Evolutionary conservation across 192 early-diverging fungal genomes (phyloP).

Genomic region (Phlyctochytrium arcticum): DNA sequence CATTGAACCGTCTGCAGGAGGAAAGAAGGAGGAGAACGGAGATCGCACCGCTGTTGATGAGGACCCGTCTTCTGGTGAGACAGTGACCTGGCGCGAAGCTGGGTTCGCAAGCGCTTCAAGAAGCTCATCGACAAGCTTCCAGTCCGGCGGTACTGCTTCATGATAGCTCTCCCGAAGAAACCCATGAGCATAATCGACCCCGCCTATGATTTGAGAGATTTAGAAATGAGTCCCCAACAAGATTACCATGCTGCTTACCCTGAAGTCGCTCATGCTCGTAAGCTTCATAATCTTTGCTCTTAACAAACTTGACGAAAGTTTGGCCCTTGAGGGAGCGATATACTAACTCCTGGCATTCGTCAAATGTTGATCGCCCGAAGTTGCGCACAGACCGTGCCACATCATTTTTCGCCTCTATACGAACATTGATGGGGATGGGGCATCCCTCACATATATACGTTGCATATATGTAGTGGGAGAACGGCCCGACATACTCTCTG

Average conservation of each 20-base stretch:
- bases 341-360: background rate
- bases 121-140: background rate
- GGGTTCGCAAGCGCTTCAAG: background rate
- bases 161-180: background rate
- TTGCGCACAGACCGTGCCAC: background rate
- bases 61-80: no score
- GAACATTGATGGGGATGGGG: background rate
- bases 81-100: background rate
- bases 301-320: background rate
- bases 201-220: background rate
- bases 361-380: background rate
- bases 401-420: background rate
- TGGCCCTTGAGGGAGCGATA: background rate
- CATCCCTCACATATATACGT: background rate
- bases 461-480: background rate
- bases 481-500: background rate
- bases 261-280: background rate
- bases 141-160: background rate
- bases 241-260: no score
- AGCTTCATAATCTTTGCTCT: background rate
- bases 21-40: background rate
- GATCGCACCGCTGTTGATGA: no score
- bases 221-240: background rate
- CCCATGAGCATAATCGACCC: background rate
- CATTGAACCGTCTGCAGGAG: background rate